A percentile compares a stretch with the other conserved stretches of the same genome.
Conservation (phyloP, 1,284 basidiomycete species). For the Pholiota adiposa region DNA sequence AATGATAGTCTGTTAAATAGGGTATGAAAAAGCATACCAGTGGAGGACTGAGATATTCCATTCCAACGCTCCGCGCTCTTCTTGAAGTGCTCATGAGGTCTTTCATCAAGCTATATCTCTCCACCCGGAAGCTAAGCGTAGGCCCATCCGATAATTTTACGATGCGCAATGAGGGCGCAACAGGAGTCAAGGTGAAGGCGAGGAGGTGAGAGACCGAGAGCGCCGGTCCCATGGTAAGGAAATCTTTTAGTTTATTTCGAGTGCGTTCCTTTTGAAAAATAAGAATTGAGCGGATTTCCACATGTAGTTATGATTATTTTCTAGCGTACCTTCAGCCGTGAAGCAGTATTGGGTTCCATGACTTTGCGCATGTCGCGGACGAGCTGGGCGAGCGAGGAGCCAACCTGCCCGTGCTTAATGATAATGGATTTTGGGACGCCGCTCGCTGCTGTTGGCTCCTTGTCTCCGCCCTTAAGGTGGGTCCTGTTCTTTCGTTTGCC, state of each 20-base stretch:
- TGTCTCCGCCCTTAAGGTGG: slow-evolving; percentile 71
- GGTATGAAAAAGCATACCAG: slow-evolving; percentile 56
- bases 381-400: slow-evolving; percentile 84
- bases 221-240: slow-evolving; percentile 89
- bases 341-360: slow-evolving; percentile 98
- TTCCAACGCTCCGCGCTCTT: slow-evolving; percentile 74
- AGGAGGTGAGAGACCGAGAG: slow-evolving; percentile 94
- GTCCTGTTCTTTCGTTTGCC: slow-evolving; percentile 82
- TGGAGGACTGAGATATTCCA: slow-evolving; percentile 88
- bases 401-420: slow-evolving; percentile 94
- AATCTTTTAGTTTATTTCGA: slow-evolving; percentile 94
- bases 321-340: slow-evolving; percentile 75
- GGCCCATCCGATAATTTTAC: slow-evolving; percentile 92
- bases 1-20: neutral
- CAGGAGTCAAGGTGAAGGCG: slow-evolving; percentile 87
- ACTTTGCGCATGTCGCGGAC: slow-evolving; percentile 93
- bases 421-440: slow-evolving; percentile 80
- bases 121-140: slow-evolving; percentile 91
- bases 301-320: neutral
- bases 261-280: slow-evolving; percentile 76
- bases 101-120: slow-evolving; percentile 90
- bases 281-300: neutral
- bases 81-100: slow-evolving; percentile 76
- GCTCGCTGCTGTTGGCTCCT: slow-evolving; percentile 31
- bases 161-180: slow-evolving; percentile 87